Evolutionary conservation across 495 filamentous ascomycete genomes (phyloP).

Genomic region (Stereocaulon alpinum): DNA sequence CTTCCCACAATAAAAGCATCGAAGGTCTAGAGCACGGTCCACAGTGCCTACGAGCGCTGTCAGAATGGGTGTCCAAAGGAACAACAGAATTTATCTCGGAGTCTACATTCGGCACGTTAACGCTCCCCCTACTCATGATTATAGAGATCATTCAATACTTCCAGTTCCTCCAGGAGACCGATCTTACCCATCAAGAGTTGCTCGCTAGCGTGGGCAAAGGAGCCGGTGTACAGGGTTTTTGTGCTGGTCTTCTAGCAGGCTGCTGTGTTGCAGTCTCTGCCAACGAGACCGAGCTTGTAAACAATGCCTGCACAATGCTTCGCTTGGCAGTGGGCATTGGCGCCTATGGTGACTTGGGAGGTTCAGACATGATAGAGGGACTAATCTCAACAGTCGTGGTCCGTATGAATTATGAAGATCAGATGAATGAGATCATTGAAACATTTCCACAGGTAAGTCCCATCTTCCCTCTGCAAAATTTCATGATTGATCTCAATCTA

Average conservation of each 20-base stretch:
- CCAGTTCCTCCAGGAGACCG: slow-evolving; percentile 19
- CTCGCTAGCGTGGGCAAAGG: not conserved
- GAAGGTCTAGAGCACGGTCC: not conserved
- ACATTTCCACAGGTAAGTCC: slow-evolving; percentile 19
- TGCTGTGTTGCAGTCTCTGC: slow-evolving; percentile 23
- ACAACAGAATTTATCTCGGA: not conserved
- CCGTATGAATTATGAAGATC: slow-evolving; percentile 21
- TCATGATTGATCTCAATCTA: slow-evolving; percentile 5
- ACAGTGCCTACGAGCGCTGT: not conserved
- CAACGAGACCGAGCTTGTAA: slow-evolving; percentile 22
- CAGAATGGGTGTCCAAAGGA: not conserved
- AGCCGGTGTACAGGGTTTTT: slow-evolving; percentile 25
- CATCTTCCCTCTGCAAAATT: not conserved
- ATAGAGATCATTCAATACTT: slow-evolving; percentile 28
- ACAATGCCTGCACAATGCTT: slow-evolving; percentile 18
- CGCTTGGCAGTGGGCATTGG: slow-evolving; percentile 24
- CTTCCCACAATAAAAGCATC: not conserved
- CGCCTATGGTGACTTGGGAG: slow-evolving; percentile 25
- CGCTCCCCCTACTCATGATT: slow-evolving; percentile 22
- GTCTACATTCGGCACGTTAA: slow-evolving; percentile 22
- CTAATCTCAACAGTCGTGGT: slow-evolving; percentile 19
- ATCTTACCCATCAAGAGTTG: not conserved
- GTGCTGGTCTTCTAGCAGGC: slow-evolving; percentile 19
- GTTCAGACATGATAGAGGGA: slow-evolving; percentile 14
- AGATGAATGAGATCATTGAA: slow-evolving; percentile 22